Evolutionary conservation across 495 filamentous ascomycete species (phyloP).

Genomic region (Annulohypoxylon maeteangense): DNA sequence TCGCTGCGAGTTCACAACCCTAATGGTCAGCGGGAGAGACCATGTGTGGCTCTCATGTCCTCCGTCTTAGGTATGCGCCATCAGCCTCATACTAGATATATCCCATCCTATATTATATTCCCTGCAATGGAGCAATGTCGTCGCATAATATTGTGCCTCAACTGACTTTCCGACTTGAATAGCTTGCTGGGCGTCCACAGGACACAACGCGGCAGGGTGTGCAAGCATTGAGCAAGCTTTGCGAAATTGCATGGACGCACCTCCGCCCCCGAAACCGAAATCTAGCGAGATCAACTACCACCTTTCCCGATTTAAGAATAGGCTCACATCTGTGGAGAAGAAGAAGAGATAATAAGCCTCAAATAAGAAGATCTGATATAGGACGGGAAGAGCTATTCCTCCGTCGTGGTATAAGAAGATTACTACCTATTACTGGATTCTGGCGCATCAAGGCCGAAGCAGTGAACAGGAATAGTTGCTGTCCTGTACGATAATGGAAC

Average conservation of each 20-base stretch:
- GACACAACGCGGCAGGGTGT: slow-evolving; percentile 78
- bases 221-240: slow-evolving; percentile 82
- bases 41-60: slow-evolving; percentile 86
- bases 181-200: slow-evolving; percentile 96
- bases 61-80: slow-evolving; percentile 81
- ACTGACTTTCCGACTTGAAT: slow-evolving; percentile 23
- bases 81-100: neutral
- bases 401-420: neutral
- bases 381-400: neutral
- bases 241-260: slow-evolving; percentile 91
- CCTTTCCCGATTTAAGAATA: slow-evolving; percentile 83
- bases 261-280: slow-evolving; percentile 71
- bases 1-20: slow-evolving; percentile 85
- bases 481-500: slow-evolving; percentile 31
- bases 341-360: slow-evolving; percentile 60
- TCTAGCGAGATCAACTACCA: slow-evolving; percentile 97
- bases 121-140: slow-evolving; percentile 1
- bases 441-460: neutral
- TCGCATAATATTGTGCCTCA: slow-evolving; percentile 3
- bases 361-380: neutral
- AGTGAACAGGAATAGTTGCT: neutral
- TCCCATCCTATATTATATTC: neutral
- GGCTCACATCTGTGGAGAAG: slow-evolving; percentile 78
- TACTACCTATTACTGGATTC: neutral
- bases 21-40: slow-evolving; percentile 77